Percentiles rank a stretch among this genome's conserved stretches.
phyloP scores from a whole-genome alignment of 108 stramenopile genomes.

The Cyclotella atomus region DNA sequence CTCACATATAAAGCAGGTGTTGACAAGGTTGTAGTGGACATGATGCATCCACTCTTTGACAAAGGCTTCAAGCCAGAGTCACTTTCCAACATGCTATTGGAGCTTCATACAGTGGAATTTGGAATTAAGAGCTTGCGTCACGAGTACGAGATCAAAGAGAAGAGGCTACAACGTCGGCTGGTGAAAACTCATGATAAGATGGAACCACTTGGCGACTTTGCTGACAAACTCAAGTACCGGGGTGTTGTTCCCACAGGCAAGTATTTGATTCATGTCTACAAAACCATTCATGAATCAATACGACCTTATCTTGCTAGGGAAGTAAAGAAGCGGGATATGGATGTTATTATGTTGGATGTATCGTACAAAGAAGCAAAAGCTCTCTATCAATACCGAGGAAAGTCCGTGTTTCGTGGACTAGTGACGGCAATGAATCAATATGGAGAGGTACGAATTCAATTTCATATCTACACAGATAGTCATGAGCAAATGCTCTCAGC shows the following conservation, averaged over 20 bases:
- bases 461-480: conserved; percentile 28
- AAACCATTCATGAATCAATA: conserved; percentile 12
- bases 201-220: conserved; percentile 3
- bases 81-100: conserved; percentile 27
- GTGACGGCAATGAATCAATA: conserved; percentile 29
- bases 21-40: conserved; percentile 24
- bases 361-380: conserved; percentile 38
- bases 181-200: background rate
- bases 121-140: background rate
- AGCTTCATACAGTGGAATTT: conserved; percentile 27
- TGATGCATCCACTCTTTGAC: conserved; percentile 46
- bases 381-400: conserved; percentile 15
- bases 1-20: conserved; percentile 35
- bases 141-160: conserved; percentile 15
- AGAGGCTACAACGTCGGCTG: background rate
- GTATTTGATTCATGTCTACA: conserved; percentile 29
- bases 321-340: conserved; percentile 33
- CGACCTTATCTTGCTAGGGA: conserved; percentile 13
- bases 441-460: conserved; percentile 37
- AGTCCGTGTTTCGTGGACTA: conserved; percentile 24
- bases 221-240: conserved; percentile 16
- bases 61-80: conserved; percentile 17
- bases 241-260: conserved; percentile 30
- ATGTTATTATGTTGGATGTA: conserved; percentile 21
- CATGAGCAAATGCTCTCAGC: conserved; percentile 35